Base-by-base conservation (phyloP, 345 rosid species). In the Bruguiera parviflora region DNA sequence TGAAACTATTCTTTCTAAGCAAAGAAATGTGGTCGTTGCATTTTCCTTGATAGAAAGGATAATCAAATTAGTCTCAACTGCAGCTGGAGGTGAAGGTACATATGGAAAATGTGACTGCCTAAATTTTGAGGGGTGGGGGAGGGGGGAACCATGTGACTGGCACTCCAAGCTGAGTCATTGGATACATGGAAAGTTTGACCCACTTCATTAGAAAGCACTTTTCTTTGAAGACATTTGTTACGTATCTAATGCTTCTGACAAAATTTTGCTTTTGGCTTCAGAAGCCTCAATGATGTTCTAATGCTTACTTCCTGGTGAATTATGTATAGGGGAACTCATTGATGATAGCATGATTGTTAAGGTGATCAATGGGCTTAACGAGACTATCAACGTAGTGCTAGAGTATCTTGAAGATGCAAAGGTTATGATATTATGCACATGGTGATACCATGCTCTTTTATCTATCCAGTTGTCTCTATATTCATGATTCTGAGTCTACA, bases 21-120 rank as follows among this genome's bases (percentile, higher is more conserved):
- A 87, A 68, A 86, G 72, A 19, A 80, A 88, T 73, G 75, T 93
- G 65, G 88, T 86, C 18, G 72, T 84, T 72, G 73, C 78, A 65
- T 93, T 85, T 82, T 89, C 97, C 64, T 77, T 93, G 87, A 71
- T 93, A 37, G 98, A 93, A 84, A 89, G 86, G 80, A 84, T 91
- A 77, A 85, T 93, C 63, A 89, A 67, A 67, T 71, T 89, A 69
- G 77, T 83, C 67, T 85, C 97, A 64, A 74, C 77, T 10, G 29
- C 78, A 67, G 80, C 68, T 60, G 95, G 62, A 76, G 81, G 66
- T 35, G 92, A 89, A 91, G 96, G 98, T 84, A 77, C 6, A 21
- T 52, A 25, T 6, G 31, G 16, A 56, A 56, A 56, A 24, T 13
- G 19, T 43, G 49, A 56, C 13, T 21, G 53, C 16, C 60, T 51